Conservation (phyloP, 73 alveolate species). For the Blepharisma japonicum region DNA sequence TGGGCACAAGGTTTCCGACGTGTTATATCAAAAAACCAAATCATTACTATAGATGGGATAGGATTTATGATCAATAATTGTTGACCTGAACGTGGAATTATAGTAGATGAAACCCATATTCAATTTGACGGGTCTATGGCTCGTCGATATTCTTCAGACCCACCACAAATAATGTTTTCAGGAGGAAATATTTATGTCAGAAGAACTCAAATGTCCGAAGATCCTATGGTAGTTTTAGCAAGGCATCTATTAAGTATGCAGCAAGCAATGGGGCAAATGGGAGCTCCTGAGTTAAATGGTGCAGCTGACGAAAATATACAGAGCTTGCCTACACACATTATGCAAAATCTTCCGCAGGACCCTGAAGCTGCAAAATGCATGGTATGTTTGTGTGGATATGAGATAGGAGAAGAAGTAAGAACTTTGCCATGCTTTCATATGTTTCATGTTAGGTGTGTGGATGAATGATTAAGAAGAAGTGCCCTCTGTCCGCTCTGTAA, state of each 20-base stretch:
- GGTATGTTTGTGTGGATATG: slow-evolving; percentile 20
- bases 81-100: slow-evolving; percentile 8
- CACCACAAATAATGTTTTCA: too few relatives aligned
- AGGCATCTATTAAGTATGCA: neutral
- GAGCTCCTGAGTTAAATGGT: neutral
- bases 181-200: neutral
- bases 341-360: neutral
- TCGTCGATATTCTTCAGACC: neutral
- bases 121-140: neutral
- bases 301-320: neutral
- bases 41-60: neutral
- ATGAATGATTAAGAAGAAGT: slow-evolving; percentile 40
- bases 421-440: neutral
- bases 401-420: neutral
- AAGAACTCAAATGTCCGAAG: neutral
- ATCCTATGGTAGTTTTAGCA: neutral
- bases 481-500: slow-evolving; percentile 47
- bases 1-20: neutral
- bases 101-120: neutral
- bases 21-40: neutral
- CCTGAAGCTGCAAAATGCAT: slow-evolving; percentile 15
- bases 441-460: slow-evolving; percentile 38
- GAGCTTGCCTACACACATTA: neutral
- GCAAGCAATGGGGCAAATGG: neutral
- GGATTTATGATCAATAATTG: neutral